Base-by-base conservation (phyloP, 225 moss, liverwort and hornwort species). In the Straminergon stramineum region DNA sequence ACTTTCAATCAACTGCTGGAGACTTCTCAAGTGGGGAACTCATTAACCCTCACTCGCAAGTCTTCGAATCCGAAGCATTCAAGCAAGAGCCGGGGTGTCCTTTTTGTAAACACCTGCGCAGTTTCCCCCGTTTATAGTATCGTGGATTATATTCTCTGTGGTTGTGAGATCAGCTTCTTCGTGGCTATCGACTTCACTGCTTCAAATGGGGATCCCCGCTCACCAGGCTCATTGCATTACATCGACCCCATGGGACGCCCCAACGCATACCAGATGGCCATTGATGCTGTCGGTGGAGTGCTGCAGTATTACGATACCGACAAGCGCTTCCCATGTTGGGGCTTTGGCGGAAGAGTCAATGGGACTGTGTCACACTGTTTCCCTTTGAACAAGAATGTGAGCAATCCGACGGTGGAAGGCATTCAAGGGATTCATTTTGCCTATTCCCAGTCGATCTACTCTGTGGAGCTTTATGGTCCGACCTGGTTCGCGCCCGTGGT, bases 111-210 rank as follows among this genome's bases (percentile, higher is more conserved):
- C 37, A 48, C 31, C 13, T 97, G 94, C 78, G 32, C 41, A 21
- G 85, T 96, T 57, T 78, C 93, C 55, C 92, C 96, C 31, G 82
- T 93, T 75, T 84, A 89, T 28, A 94, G 91, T 55, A 96, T 99
- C 74, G 60, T 99, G 81, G 99, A 99, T 91, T 99, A 96, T 13
- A 93, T 99, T 28, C 86, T 93, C 48, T 95, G 95, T 79, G 99
- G 99, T n/a, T 97, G 99, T 83, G 97, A 99, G 91, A 96, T 99
- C 64, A 95, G 89, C 88, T 99, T 97, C 89, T 94, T 96, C 84
- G 97, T 99, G 91, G 97, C 99, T 9, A 93, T 99, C 70, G 99
- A 99, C 84, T 99, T 97, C 85, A 99, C 99, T 39, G 97, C 97
- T 24, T 99, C 99, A 2, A 99, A 99, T 62, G 99, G 99, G 81